phyloP scores from a whole-genome alignment of 2,329 filamentous ascomycete species.

The Botrytis fabae region DNA sequence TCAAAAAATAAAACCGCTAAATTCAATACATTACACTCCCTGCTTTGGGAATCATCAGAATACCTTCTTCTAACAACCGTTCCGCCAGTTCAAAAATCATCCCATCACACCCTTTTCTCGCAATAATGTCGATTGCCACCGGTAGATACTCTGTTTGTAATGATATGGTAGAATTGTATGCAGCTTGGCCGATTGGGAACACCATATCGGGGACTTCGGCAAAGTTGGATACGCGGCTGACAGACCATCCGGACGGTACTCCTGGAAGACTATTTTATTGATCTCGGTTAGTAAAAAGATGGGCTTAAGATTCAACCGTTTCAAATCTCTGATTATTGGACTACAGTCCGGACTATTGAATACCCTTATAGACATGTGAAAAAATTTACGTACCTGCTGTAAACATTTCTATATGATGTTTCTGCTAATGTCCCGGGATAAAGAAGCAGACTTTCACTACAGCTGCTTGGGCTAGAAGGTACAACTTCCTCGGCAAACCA shows the following conservation, averaged over 20 bases:
- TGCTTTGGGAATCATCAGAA: constrained; percentile 48
- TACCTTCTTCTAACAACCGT: constrained; percentile 51
- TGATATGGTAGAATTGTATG: constrained; percentile 51
- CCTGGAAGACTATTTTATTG: constrained; percentile 41
- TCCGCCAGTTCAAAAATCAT: constrained; percentile 56
- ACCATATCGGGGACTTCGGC: constrained; percentile 51
- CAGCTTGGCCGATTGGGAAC: constrained; percentile 43
- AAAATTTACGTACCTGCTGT: constrained; percentile 34
- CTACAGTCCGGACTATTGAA: neutral
- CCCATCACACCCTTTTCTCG: constrained; percentile 60
- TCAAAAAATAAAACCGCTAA: neutral
- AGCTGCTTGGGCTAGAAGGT: constrained; percentile 45
- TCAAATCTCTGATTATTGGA: neutral
- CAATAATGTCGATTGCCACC: constrained; percentile 58
- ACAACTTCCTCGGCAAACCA: constrained; percentile 51
- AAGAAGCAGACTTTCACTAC: constrained; percentile 51
- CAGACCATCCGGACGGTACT: constrained; percentile 50
- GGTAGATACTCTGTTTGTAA: constrained; percentile 53
- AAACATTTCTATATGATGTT: constrained; percentile 48
- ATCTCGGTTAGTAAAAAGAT: neutral
- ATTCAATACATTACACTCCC: constrained; percentile 41
- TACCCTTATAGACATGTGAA: neutral
- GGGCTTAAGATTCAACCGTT: neutral
- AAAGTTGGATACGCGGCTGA: constrained; percentile 47
- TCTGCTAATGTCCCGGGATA: constrained; percentile 48